phyloP scores from a whole-genome alignment of 495 filamentous ascomycete species.

The Aspergillus campestris region DNA sequence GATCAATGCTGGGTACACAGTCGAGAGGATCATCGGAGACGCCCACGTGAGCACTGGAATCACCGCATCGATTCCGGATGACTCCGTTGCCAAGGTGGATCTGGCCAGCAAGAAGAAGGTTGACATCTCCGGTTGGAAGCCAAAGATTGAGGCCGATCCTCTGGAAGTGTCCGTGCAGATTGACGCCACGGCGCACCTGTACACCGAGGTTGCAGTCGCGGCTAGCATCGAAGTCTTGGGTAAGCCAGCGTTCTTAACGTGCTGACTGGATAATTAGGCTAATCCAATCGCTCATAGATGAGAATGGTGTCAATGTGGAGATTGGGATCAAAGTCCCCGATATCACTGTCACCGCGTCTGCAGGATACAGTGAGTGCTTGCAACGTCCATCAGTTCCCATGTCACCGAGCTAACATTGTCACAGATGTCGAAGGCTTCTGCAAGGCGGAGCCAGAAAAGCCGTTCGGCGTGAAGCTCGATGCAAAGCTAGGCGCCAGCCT shows the following conservation, averaged over 20 bases:
- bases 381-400: too few species aligned
- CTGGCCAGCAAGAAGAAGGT: neutral
- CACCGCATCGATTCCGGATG: conserved; percentile 1
- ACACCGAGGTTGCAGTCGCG: conserved; percentile 5
- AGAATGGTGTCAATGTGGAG: conserved; percentile 6
- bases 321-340: conserved; percentile 4
- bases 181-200: conserved; percentile 1
- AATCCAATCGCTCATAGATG: neutral
- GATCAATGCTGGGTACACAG: conserved; percentile 1
- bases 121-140: conserved; percentile 1
- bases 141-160: conserved; percentile 4
- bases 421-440: conserved; percentile 5
- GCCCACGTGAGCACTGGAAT: conserved; percentile 1
- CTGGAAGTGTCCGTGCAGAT: conserved; percentile 1
- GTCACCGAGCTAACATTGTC: neutral
- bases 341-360: conserved; percentile 2
- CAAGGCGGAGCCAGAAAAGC: neutral
- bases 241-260: neutral
- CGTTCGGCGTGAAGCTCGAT: conserved; percentile 1
- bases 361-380: neutral
- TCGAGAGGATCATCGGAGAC: conserved; percentile 1
- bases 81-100: conserved; percentile 5
- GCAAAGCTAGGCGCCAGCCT: conserved; percentile 1
- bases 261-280: neutral
- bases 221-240: conserved; percentile 3